phyloP scores from a whole-genome alignment of 192 early-diverging fungal genomes.

The Rhizophagus clarus region DNA sequence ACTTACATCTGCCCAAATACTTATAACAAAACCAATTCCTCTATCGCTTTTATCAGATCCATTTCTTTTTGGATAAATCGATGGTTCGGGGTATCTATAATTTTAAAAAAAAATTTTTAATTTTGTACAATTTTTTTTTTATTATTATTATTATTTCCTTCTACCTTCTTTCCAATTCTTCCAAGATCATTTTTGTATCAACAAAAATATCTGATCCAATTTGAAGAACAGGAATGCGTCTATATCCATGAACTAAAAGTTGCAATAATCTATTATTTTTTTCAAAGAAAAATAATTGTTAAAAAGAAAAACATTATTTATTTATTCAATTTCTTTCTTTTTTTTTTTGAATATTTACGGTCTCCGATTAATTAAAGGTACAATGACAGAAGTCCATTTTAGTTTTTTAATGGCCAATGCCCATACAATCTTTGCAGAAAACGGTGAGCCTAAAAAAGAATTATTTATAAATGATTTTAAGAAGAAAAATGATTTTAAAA shows the following conservation, averaged over 20 bases:
- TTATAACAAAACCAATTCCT: constrained; percentile 26
- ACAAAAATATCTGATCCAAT: constrained; percentile 50
- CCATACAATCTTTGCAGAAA: constrained; percentile 37
- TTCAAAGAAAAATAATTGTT: too few species aligned
- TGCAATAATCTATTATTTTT: constrained; percentile 31
- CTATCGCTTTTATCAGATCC: constrained; percentile 28
- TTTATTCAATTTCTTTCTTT: too few species aligned
- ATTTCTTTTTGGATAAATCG: constrained; percentile 26
- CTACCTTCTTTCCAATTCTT: constrained; percentile 44
- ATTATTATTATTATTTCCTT: too few species aligned
- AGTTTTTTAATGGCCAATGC: constrained; percentile 44
- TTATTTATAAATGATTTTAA: too few species aligned
- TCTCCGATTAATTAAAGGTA: constrained; percentile 33
- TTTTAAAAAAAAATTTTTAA: background rate
- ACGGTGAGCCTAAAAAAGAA: constrained; percentile 41
- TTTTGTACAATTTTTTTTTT: too few species aligned
- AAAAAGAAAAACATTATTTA: too few species aligned
- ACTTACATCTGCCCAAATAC: constrained; percentile 40
- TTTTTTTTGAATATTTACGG: constrained; percentile 26
- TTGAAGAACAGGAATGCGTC: constrained; percentile 52
- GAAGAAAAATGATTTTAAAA: background rate
- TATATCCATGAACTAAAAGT: constrained; percentile 45
- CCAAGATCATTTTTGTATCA: constrained; percentile 41
- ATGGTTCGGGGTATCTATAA: constrained; percentile 27
- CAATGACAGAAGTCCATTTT: constrained; percentile 37